Evolutionary conservation across 305 asterid genomes (phyloP), one percentile per base, ranked within the genome.

Genomic region (Fraxinus paxiana): DNA sequence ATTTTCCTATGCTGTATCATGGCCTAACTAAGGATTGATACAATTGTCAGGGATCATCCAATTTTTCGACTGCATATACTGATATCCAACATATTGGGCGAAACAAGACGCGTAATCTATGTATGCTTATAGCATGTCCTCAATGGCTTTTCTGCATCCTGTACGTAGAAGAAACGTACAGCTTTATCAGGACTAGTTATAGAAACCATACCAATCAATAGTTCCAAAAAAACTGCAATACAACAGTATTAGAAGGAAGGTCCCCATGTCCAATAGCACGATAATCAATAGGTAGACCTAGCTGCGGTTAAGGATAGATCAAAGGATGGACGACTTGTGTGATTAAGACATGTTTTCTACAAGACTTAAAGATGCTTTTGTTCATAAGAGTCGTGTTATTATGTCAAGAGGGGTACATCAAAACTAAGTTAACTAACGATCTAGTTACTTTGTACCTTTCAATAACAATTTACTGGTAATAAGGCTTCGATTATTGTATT

Each of bases 81-180:
- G 31, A 78, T 67, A 31, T 65, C 54, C 41, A 37, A 13, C 37
- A 30, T 69, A n/a, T 6, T 12, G 43, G 74, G 38, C 38, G 75
- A 22, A 13, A 61, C 5, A 17, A 20, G 41, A 37, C 0, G 17
- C 30, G 2, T 5, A 1, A 75, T 79, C 82, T 71, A 61, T 46
- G 81, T 31, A 30, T 74, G 69, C 63, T 35, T 80, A 73, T 7
- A 79, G 28, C 38, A 75, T 37, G 67, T 75, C 78, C 70, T 33
- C 33, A 13, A 24, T 61, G 43, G 56, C 54, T 41, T 67, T 73
- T 22, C 73, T 54, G 67, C 75, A 54, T 84, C 80, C 88, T 84
- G 80, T 76, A 74, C 22, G 43, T 73, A 30, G 12, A 30, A 81
- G 63, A 79, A 51, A 63, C 67, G 69, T 63, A 73, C 65, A 26